A percentile compares a stretch with the other conserved stretches of the same genome.
Evolutionary conservation across 2,329 filamentous ascomycete genomes (phyloP).

Genomic region (Cryphonectria naterciae): DNA sequence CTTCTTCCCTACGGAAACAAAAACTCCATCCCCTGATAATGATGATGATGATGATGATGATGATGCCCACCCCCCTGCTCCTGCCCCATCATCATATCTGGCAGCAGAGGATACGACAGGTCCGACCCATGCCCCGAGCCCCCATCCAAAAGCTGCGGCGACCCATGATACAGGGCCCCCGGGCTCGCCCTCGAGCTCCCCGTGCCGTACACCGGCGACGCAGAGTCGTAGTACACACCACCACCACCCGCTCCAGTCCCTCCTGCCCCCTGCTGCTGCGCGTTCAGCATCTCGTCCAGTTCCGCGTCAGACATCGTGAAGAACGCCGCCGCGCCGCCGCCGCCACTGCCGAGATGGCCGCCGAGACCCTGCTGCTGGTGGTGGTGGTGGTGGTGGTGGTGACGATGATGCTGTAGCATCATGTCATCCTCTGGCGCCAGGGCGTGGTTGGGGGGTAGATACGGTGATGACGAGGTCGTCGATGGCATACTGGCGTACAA

Average conservation of each 20-base stretch:
- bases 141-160: conserved; percentile 16
- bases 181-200: conserved; percentile 31
- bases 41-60: too few relatives aligned
- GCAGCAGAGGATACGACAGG: conserved; percentile 23
- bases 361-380: not conserved
- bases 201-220: conserved; percentile 25
- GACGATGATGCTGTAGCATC: conserved; percentile 35
- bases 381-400: too few relatives aligned
- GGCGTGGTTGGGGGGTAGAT: conserved; percentile 18
- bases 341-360: not conserved
- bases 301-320: conserved; percentile 9
- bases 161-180: conserved; percentile 13
- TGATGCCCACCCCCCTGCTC: not conserved
- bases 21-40: not conserved
- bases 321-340: conserved; percentile 41
- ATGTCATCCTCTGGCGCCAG: conserved; percentile 39
- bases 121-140: not conserved
- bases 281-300: conserved; percentile 45
- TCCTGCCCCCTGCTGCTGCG: conserved; percentile 44
- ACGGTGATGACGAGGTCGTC: not conserved
- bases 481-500: not conserved
- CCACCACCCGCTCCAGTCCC: conserved; percentile 30
- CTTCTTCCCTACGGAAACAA: not conserved
- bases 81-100: conserved; percentile 35
- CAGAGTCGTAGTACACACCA: not conserved